phyloP scores from a whole-genome alignment of 78 protist species.

The Carpediemonas membranifera region DNA sequence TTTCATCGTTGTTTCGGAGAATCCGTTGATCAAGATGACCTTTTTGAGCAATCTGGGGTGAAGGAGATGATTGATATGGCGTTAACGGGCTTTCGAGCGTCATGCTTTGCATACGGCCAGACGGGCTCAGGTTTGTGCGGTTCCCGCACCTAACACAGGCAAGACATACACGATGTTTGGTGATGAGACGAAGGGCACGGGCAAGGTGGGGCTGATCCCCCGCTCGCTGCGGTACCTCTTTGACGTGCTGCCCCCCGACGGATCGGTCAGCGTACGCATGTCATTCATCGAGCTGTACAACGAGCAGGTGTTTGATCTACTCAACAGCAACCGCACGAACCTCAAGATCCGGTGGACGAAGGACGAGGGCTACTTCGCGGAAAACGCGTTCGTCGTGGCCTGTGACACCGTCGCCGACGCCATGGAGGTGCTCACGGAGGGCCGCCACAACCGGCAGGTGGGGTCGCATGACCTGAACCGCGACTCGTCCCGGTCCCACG shows the following conservation, averaged over 20 bases:
- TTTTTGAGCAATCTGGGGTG: constrained; percentile 1
- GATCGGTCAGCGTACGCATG: not conserved
- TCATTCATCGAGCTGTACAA: constrained; percentile 35
- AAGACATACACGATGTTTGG: constrained; percentile 30
- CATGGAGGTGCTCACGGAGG: too few species aligned
- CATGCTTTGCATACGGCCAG: constrained; percentile 20
- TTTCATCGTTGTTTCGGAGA: constrained; percentile 1
- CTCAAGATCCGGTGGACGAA: constrained; percentile 1
- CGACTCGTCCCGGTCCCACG: too few species aligned
- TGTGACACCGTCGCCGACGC: too few species aligned
- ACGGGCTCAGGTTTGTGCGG: constrained; percentile 18
- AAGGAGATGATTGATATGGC: not conserved
- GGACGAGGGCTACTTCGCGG: too few species aligned
- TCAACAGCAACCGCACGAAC: constrained; percentile 4
- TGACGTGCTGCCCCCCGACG: not conserved
- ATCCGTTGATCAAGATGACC: not conserved
- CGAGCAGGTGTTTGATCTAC: constrained; percentile 26
- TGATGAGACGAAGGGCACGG: not conserved
- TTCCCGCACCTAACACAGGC: too few species aligned
- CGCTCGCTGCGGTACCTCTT: constrained; percentile 5
- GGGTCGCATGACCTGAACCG: too few species aligned
- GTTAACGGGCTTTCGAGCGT: constrained; percentile 3
- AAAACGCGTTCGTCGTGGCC: too few species aligned
- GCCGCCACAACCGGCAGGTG: too few species aligned
- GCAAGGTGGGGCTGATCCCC: constrained; percentile 17